phyloP scores from a whole-genome alignment of 2,329 filamentous ascomycete genomes.

The Thelonectria discophora region DNA sequence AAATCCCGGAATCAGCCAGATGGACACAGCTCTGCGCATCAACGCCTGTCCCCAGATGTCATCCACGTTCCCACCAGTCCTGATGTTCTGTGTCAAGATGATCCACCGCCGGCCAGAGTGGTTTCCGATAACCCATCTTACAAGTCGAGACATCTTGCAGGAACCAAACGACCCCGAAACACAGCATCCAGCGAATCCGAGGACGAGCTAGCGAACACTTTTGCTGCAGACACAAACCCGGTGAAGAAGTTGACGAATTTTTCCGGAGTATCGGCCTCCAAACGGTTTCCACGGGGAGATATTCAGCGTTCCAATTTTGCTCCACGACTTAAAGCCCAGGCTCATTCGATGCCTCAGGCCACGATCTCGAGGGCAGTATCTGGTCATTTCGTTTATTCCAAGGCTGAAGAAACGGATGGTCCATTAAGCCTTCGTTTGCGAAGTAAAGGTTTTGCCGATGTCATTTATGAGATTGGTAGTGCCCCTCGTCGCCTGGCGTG shows the following conservation, averaged over 20 bases:
- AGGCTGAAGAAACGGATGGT: background rate
- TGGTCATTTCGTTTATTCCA: slow-evolving; percentile 25
- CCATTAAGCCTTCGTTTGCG: slow-evolving; percentile 21
- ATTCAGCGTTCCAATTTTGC: slow-evolving; percentile 39
- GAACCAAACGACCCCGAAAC: slow-evolving; percentile 26
- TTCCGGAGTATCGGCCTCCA: slow-evolving; percentile 13
- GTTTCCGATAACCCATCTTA: slow-evolving; percentile 35
- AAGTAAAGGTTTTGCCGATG: slow-evolving; percentile 8
- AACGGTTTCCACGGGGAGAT: slow-evolving; percentile 37
- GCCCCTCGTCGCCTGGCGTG: slow-evolving; percentile 22
- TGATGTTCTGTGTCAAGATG: slow-evolving; percentile 36
- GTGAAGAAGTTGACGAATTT: slow-evolving; percentile 27
- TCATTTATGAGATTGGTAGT: background rate
- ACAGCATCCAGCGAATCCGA: slow-evolving; percentile 31
- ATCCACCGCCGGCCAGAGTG: slow-evolving; percentile 33
- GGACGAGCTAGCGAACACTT: slow-evolving; percentile 42
- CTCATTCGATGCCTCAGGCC: slow-evolving; percentile 7
- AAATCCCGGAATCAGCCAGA: slow-evolving; percentile 2
- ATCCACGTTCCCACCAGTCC: slow-evolving; percentile 30
- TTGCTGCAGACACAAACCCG: background rate
- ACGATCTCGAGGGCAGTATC: slow-evolving; percentile 39
- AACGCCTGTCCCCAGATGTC: slow-evolving; percentile 3
- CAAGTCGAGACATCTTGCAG: slow-evolving; percentile 6
- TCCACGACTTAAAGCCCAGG: background rate
- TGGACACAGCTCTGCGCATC: background rate